A percentile compares a stretch with the other conserved stretches of the same genome.
These are phyloP conservation scores for Cystobasidium slooffiae DNA, from an alignment of 1,284 basidiomycete genomes.

Conservation along the genomic window DNA sequence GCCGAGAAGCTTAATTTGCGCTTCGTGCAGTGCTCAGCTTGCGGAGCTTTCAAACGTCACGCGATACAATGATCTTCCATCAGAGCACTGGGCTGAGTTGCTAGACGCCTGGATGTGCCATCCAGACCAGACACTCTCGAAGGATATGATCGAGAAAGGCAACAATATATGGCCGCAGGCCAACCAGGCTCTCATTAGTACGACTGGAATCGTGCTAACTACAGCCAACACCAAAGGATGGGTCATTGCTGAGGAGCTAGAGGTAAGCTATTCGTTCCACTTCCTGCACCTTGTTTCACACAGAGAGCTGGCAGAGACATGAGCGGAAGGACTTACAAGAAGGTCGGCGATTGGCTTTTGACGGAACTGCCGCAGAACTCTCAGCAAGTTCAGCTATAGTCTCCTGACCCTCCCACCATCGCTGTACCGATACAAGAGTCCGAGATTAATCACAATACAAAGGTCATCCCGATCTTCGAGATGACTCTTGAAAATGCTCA, in stretches of 20 bases:
- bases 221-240: constrained; percentile 61
- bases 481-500: constrained; percentile 1
- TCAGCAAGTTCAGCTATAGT: constrained; percentile 54
- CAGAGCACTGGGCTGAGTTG: constrained; percentile 94
- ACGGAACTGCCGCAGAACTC: constrained; percentile 50
- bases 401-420: constrained; percentile 44
- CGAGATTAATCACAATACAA: constrained; percentile 42
- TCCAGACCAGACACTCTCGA: constrained; percentile 74
- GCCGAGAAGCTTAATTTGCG: constrained; percentile 70
- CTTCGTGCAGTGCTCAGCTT: constrained; percentile 62
- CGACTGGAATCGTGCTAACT: constrained; percentile 79
- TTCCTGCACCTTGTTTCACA: not conserved
- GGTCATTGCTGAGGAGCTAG: constrained; percentile 59
- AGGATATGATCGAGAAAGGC: constrained; percentile 68
- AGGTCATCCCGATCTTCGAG: not conserved
- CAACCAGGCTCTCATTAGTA: constrained; percentile 77
- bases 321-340: constrained; percentile 73
- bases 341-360: constrained; percentile 61
- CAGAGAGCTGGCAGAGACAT: not conserved
- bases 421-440: constrained; percentile 53
- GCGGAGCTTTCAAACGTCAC: constrained; percentile 44
- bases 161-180: constrained; percentile 77
- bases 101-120: constrained; percentile 99
- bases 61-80: constrained; percentile 82
- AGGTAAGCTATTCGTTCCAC: constrained; percentile 63